Conservation (phyloP, 106 monocot genomes). For the Hemerocallis citrina region DNA sequence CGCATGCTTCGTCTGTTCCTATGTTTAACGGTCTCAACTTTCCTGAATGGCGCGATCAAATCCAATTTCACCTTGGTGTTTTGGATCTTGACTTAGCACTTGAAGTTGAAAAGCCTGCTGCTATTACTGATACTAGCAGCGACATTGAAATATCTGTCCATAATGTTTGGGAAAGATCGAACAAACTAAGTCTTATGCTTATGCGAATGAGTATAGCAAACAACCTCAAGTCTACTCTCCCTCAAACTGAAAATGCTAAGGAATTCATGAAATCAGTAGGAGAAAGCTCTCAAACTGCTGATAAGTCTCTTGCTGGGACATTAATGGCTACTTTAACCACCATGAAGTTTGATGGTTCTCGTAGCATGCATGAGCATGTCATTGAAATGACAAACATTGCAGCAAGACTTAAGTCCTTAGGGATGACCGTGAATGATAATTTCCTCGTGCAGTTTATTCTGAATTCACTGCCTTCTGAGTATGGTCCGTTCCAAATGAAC, state of each 20-base stretch:
- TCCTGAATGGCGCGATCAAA: not conserved
- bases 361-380: slow-evolving; percentile 9
- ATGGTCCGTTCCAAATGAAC: slow-evolving; percentile 3
- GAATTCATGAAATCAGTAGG: not conserved
- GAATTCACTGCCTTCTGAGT: slow-evolving; percentile 7
- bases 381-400: slow-evolving; percentile 14
- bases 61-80: slow-evolving; percentile 3
- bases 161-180: slow-evolving; percentile 5
- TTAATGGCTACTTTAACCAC: slow-evolving; percentile 7
- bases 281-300: not conserved
- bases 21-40: not conserved
- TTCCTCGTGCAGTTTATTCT: slow-evolving; percentile 10
- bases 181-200: slow-evolving; percentile 13
- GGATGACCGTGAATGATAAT: not conserved
- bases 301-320: slow-evolving; percentile 9
- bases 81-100: slow-evolving; percentile 4
- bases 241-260: slow-evolving; percentile 1
- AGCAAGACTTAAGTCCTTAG: slow-evolving; percentile 2
- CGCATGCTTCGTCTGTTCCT: slow-evolving; percentile 1
- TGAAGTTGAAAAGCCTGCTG: not conserved
- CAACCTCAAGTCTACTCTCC: not conserved
- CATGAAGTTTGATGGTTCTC: slow-evolving; percentile 13
- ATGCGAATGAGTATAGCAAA: slow-evolving; percentile 4
- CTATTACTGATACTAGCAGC: not conserved
- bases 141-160: not conserved